Evolutionary conservation across 1,139 yeast species (phyloP).

Genomic region (Kazachstania sp.): DNA sequence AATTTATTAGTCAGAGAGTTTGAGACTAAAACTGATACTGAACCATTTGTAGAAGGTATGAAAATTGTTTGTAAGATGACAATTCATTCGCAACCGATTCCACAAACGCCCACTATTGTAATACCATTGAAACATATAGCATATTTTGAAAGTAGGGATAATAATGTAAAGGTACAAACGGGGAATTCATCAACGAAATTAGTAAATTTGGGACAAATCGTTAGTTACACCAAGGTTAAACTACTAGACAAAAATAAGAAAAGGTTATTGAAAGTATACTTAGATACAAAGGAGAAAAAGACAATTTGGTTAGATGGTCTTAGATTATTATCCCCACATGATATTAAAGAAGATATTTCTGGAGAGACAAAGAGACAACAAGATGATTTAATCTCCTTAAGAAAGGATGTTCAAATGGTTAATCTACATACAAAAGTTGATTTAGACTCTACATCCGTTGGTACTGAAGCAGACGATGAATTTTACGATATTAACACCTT

Average conservation of each 20-base stretch:
- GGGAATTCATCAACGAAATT: slow-evolving; percentile 17
- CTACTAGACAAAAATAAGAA: slow-evolving; percentile 39
- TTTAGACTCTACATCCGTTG: slow-evolving; percentile 12
- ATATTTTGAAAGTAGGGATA: slow-evolving; percentile 18
- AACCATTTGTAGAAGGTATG: slow-evolving; percentile 52
- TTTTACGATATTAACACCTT: slow-evolving; percentile 40
- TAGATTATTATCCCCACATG: slow-evolving; percentile 41
- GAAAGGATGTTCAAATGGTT: slow-evolving; percentile 59
- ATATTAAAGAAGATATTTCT: slow-evolving; percentile 33
- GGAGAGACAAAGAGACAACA: slow-evolving; percentile 53
- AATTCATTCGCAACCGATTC: slow-evolving; percentile 8
- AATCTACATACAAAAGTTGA: slow-evolving; percentile 36
- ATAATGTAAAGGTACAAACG: slow-evolving; percentile 8
- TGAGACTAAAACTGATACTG: slow-evolving; percentile 37
- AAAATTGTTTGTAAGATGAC: slow-evolving; percentile 26
- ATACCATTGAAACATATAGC: slow-evolving; percentile 23
- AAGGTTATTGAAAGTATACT: slow-evolving; percentile 47
- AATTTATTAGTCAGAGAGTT: slow-evolving; percentile 55
- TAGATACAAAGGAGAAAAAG: slow-evolving; percentile 64
- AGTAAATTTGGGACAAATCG: slow-evolving; percentile 46
- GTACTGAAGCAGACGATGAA: slow-evolving; percentile 34
- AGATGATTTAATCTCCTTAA: slow-evolving; percentile 46
- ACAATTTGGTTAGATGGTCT: slow-evolving; percentile 78
- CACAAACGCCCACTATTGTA: slow-evolving; percentile 25
- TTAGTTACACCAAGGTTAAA: slow-evolving; percentile 48